Evolutionary conservation across 805 yeast species (phyloP), one percentile per base, ranked within the genome.

Genomic region (Ogataea saltuana): DNA sequence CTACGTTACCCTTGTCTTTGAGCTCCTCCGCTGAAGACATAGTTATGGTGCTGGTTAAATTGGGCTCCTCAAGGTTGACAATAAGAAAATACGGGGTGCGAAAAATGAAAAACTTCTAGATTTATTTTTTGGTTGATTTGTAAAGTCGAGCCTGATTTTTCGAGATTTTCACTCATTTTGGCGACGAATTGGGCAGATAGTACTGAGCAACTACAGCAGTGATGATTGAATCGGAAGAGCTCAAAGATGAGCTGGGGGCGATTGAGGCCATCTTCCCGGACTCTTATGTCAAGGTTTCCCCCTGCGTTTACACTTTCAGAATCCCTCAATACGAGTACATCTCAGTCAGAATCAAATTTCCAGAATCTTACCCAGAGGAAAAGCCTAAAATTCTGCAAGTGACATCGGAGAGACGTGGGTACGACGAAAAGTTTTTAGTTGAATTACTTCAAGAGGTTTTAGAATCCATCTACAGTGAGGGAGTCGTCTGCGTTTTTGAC

Each of bases 231-330:
- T 60, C 68, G 1, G 76, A 76, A 46, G 85, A 81, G 25, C 65
- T 85, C 6, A 58, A 58, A 16, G 93, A 88, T 42, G 99, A 91
- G 58, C 64, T 88, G 15, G 81, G 77, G 29, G 91, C 96, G 10
- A 80, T 91, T 9, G 85, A 87, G 43, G 93, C 97, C 3, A 91
- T 93, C 10, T 91, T 80, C 58, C 97, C 96, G 1, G 85, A 74
- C 12, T 71, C 79, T 30, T 60, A 80, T 26, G 63, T 65, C 3
- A 55, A 53, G 19, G 40, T 73, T 6, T 71, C 65, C 3, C 66
- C 70, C 0, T 65, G 64, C 13, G 58, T 74, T 3, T 70, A 71
- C 45, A 75, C 75, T 33, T 68, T 84, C 11, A 65, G 66, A 19
- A 63, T 79, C 1, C 88, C 96, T 0, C 78, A 80, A 41, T 84